Conservation (phyloP, 2,329 filamentous ascomycete species). For the Orbilia ellipsospora region DNA sequence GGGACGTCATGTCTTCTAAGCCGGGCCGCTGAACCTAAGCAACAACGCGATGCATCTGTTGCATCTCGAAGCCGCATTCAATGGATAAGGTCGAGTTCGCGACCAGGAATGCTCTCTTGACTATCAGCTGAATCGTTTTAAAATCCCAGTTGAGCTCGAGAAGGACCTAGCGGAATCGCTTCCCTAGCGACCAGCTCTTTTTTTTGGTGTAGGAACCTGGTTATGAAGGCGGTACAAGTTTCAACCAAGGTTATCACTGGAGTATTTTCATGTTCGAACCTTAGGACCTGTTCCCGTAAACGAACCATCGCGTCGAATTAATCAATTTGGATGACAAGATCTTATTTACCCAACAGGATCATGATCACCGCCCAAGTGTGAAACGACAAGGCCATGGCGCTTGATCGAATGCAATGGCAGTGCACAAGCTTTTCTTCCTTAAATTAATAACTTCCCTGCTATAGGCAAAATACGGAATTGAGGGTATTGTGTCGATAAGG, state of each 20-base stretch:
- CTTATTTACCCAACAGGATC: conserved; percentile 24
- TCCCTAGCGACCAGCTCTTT: neutral
- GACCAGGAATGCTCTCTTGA: neutral
- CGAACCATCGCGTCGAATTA: neutral
- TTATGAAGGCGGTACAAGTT: no score
- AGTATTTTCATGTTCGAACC: no score
- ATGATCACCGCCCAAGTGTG: conserved; percentile 27
- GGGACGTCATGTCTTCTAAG: conserved; percentile 14
- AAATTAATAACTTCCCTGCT: conserved; percentile 17
- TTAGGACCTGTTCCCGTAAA: neutral
- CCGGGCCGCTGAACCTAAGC: conserved; percentile 26
- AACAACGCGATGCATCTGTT: conserved; percentile 7
- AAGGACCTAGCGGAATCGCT: conserved; percentile 14
- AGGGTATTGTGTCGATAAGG: neutral
- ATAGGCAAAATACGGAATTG: conserved; percentile 3
- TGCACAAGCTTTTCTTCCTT: conserved; percentile 27
- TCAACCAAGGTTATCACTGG: no score
- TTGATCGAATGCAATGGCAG: neutral
- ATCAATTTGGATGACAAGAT: neutral
- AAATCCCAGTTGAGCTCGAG: neutral
- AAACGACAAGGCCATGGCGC: conserved; percentile 19
- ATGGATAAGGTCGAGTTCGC: neutral
- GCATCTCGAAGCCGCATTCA: neutral
- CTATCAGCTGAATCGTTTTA: neutral
- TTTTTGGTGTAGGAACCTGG: no score